Evolutionary conservation across 352 stramenopile genomes (phyloP), one percentile per base, ranked within the genome.

Genomic region (Halophytophthora polymorphica): DNA sequence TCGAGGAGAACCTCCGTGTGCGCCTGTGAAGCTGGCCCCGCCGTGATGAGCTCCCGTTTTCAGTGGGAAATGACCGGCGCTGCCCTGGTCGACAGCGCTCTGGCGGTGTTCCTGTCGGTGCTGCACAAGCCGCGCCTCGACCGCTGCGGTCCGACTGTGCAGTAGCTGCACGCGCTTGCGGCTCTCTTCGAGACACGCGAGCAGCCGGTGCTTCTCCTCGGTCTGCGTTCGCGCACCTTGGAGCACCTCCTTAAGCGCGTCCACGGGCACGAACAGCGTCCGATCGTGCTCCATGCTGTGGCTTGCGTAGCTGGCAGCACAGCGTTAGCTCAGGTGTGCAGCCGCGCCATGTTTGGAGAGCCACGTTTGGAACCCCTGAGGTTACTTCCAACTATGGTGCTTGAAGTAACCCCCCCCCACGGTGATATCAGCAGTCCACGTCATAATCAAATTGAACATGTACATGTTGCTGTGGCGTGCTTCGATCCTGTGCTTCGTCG

Each of bases 91-190:
- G 17, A 63, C 41, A 31, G 69, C 54, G 22, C 69, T 82, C 41
- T 77, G 61, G 1, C 65, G 64, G 47, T 86, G 72, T 21, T 77
- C 69, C 17, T 58, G 58, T 38, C 73, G 73, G 61, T 74, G 74
- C 52, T 77, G 64, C 36, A 55, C 58, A 15, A 83, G 70, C 45
- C 59, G 69, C 18, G 70, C 61, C 52, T 86, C 72, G n/a, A 83
- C 45, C 0, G 74, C 63, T 8, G 52, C 49, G 0, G 65, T 76
- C 44, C 69, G 69, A 43, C 61, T 65, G 38, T 61, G 64, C 47
- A 86, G 54, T 21, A 69, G 38, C 21, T 58, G 46, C 37, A 73
- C 59, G 6, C 68, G 70, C 52, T 76, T 56, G 31, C 45, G 62
- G 28, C 50, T 70, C 40, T 73, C 72, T 11, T 70, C 64, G 18